Conservation (phyloP, 306 rosid genomes). For the Prunus mume region DNA sequence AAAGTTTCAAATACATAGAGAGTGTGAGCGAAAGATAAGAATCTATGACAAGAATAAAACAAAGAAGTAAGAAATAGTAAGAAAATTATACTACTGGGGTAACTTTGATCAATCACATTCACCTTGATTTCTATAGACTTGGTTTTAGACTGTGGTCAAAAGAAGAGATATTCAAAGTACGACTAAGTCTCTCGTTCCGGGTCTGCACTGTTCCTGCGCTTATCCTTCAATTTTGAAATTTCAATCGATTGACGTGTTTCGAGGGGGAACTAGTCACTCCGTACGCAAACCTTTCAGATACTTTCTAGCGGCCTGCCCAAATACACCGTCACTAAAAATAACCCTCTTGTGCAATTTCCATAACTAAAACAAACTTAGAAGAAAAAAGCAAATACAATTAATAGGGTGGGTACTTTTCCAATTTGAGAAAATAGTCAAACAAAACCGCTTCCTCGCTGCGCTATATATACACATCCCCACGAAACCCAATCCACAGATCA, state of each 20-base stretch:
- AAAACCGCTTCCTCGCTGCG: background rate
- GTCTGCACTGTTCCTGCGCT: background rate
- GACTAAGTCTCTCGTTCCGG: too few relatives aligned
- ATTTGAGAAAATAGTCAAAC: background rate
- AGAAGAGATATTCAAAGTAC: too few relatives aligned
- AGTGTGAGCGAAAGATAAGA: too few relatives aligned
- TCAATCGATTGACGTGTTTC: background rate
- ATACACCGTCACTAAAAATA: background rate
- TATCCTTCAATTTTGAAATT: background rate
- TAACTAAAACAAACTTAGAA: background rate
- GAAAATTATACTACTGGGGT: too few relatives aligned
- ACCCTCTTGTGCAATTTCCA: background rate
- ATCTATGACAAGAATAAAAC: too few relatives aligned
- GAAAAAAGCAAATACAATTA: background rate
- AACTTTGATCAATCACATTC: too few relatives aligned
- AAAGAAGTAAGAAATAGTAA: too few relatives aligned
- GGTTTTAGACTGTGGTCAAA: too few relatives aligned
- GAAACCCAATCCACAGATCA: background rate
- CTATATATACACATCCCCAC: background rate
- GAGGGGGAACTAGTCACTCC: background rate
- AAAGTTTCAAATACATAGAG: too few relatives aligned
- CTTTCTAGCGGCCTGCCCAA: background rate
- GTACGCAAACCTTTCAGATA: background rate
- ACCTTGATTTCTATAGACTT: too few relatives aligned
- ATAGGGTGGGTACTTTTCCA: background rate